Conservation (phyloP, 208 protist species). For the Trypanosoma lewisi region DNA sequence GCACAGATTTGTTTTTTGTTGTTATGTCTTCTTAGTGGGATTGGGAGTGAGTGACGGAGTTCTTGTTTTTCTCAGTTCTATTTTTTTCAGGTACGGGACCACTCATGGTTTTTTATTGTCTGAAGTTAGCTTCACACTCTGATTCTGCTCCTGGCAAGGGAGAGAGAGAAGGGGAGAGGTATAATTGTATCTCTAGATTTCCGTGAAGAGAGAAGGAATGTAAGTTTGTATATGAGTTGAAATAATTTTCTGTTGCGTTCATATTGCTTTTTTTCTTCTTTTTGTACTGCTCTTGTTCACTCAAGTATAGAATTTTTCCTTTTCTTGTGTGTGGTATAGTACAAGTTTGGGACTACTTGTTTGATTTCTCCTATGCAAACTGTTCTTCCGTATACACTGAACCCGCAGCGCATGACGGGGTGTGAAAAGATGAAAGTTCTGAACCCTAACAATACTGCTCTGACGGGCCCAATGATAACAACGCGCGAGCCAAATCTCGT, state of each 20-base stretch:
- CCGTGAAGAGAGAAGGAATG: not conserved
- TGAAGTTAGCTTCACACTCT: no score
- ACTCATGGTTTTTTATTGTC: no score
- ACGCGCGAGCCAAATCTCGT: constrained; percentile 64
- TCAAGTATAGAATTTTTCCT: constrained; percentile 11
- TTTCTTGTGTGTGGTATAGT: constrained; percentile 12
- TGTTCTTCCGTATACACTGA: constrained; percentile 83
- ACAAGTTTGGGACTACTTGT: not conserved
- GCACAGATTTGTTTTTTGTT: constrained; percentile 5
- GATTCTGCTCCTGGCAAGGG: not conserved
- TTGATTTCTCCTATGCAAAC: constrained; percentile 51
- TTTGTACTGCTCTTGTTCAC: not conserved
- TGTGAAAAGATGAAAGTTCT: constrained; percentile 79
- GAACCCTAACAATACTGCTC: constrained; percentile 59
- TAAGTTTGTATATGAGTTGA: not conserved
- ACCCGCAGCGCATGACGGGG: constrained; percentile 71
- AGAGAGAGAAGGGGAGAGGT: not conserved
- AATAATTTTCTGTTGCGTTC: not conserved
- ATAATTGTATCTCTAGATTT: not conserved
- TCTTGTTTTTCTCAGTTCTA: constrained; percentile 19
- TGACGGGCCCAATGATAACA: constrained; percentile 65
- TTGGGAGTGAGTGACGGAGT: not conserved
- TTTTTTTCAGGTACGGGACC: no score
- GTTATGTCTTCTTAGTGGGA: constrained; percentile 4
- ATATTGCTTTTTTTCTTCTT: constrained; percentile 2